These are phyloP conservation scores for Inonotus obliquus DNA, from an alignment of 1,284 basidiomycete species.

Conservation along the genomic window DNA sequence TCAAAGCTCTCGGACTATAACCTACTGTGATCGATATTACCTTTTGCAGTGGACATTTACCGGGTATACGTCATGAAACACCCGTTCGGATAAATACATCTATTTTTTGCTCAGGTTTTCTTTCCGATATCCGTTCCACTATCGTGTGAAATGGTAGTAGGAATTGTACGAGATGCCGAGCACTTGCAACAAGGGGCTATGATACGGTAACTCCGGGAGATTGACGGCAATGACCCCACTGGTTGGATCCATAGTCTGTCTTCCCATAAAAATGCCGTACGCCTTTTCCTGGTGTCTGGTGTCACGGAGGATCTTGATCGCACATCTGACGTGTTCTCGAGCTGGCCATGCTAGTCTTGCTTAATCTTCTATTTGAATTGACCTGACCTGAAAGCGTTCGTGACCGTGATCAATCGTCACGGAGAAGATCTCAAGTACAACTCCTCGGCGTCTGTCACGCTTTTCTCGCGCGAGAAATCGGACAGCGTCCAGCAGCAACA, in stretches of 20 bases:
- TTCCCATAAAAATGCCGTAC: neutral
- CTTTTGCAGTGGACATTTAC: neutral
- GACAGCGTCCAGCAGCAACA: neutral
- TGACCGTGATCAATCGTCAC: neutral
- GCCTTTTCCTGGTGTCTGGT: neutral
- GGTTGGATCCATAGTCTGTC: neutral
- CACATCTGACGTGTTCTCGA: neutral
- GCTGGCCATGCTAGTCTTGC: neutral
- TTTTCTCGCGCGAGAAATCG: neutral
- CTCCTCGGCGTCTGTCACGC: neutral
- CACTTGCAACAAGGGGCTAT: neutral
- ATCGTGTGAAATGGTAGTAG: neutral
- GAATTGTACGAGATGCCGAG: neutral
- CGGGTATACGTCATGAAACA: neutral
- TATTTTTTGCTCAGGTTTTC: neutral
- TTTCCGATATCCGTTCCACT: neutral
- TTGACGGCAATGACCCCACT: neutral
- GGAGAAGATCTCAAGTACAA: neutral
- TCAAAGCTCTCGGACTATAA: conserved; percentile 43
- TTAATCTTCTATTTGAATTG: neutral
- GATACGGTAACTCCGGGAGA: conserved; percentile 9
- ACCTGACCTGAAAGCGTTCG: neutral
- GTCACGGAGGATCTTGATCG: conserved; percentile 1
- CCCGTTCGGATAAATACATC: neutral
- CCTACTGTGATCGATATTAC: neutral